phyloP scores from a whole-genome alignment of 371 early-diverging fungal species.

The Phascolomyces articulosus region DNA sequence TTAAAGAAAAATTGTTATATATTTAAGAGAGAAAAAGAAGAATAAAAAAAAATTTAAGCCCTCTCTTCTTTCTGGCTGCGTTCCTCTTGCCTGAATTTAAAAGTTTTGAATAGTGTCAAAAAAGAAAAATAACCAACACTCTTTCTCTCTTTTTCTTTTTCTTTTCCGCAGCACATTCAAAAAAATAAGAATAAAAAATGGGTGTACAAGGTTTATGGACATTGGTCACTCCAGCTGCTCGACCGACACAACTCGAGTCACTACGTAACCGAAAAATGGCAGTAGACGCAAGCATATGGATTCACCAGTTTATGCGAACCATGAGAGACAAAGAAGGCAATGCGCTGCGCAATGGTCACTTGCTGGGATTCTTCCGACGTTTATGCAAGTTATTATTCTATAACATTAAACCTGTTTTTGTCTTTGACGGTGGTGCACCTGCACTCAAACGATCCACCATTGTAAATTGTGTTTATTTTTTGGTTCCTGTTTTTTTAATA shows the following conservation, averaged over 20 bases:
- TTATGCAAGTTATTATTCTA: conserved; percentile 93
- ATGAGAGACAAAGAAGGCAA: conserved; percentile 90
- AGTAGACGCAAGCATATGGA: conserved; percentile 97
- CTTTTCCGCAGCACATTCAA: conserved; percentile 5
- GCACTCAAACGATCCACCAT: conserved; percentile 81
- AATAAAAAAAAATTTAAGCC: not conserved
- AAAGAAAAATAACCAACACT: not conserved
- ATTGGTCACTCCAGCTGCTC: conserved; percentile 80
- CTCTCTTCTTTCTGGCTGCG: too few species aligned
- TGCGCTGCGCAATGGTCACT: conserved; percentile 79
- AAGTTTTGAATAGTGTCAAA: not conserved
- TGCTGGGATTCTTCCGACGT: conserved; percentile 93
- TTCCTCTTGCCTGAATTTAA: not conserved
- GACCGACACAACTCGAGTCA: conserved; percentile 81
- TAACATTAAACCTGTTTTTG: conserved; percentile 93
- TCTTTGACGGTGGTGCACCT: conserved; percentile 94
- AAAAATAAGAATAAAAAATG: too few species aligned
- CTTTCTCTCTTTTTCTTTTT: not conserved
- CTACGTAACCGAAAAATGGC: conserved; percentile 78
- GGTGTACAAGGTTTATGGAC: conserved; percentile 97
- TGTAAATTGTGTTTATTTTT: conserved; percentile 39
- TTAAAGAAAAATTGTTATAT: too few species aligned
- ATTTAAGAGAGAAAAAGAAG: too few species aligned
- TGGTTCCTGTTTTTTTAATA: not conserved
- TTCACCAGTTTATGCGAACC: conserved; percentile 93